These are phyloP conservation scores for Xylariaceae sp. DNA, from an alignment of 2,329 filamentous ascomycete genomes.

Conservation along the genomic window DNA sequence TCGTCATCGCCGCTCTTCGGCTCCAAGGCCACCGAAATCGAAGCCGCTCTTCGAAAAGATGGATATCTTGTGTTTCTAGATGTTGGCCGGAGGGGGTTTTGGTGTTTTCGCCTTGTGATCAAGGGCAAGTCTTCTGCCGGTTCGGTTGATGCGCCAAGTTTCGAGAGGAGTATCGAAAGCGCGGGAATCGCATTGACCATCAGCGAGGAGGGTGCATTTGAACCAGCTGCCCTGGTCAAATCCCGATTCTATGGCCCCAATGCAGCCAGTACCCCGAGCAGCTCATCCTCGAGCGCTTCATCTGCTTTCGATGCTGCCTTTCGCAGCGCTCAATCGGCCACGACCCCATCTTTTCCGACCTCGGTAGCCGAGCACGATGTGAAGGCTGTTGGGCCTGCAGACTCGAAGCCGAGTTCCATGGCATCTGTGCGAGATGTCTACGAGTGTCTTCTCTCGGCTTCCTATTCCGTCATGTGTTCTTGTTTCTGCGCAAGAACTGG, in stretches of 20 bases:
- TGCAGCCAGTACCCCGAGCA: constrained; percentile 53
- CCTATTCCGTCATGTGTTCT: constrained; percentile 57
- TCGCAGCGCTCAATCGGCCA: constrained; percentile 42
- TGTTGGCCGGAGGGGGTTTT: constrained; percentile 56
- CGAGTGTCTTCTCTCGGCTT: constrained; percentile 61
- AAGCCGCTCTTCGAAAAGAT: constrained; percentile 57
- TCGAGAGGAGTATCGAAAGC: constrained; percentile 52
- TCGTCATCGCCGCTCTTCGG: constrained; percentile 53
- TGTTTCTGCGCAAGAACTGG: constrained; percentile 56
- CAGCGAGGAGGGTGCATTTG: constrained; percentile 58
- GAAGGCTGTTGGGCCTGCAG: constrained; percentile 39
- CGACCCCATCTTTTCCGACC: constrained; percentile 36
- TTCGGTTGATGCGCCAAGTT: constrained; percentile 34
- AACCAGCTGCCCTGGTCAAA: constrained; percentile 57
- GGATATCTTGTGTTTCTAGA: constrained; percentile 63
- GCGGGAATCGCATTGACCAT: constrained; percentile 53
- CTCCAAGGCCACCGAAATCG: constrained; percentile 57
- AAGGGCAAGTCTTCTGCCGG: constrained; percentile 47
- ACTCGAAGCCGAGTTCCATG: constrained; percentile 45
- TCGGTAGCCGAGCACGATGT: constrained; percentile 40
- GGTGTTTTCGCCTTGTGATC: constrained; percentile 59
- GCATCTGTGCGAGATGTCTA: constrained; percentile 55
- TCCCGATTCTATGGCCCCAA: constrained; percentile 49
- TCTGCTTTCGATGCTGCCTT: constrained; percentile 47
- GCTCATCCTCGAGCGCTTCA: constrained; percentile 52